These are phyloP conservation scores for Beauveria sp. DNA, from an alignment of 2,329 filamentous ascomycete genomes.

Conservation along the genomic window DNA sequence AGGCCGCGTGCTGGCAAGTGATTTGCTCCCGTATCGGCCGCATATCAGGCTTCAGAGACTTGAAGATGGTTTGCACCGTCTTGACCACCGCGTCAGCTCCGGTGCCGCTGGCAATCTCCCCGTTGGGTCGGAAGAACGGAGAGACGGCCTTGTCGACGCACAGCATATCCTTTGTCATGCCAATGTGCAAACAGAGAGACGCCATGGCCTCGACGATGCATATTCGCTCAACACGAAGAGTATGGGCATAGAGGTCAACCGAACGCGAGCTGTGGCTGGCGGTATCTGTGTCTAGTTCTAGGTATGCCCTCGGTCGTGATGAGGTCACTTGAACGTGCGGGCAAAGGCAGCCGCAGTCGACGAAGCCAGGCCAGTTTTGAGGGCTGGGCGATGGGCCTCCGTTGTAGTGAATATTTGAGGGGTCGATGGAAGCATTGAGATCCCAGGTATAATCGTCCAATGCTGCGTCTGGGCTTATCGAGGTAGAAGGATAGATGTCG, in stretches of 20 bases:
- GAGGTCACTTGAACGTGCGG: neutral
- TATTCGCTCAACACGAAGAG: slow-evolving; percentile 20
- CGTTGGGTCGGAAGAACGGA: slow-evolving; percentile 18
- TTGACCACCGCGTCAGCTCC: slow-evolving; percentile 7
- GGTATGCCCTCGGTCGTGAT: neutral
- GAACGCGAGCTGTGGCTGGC: neutral
- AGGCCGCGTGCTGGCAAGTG: slow-evolving; percentile 16
- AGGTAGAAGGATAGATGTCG: no score
- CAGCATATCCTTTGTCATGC: slow-evolving; percentile 18
- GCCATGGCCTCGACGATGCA: slow-evolving; percentile 19
- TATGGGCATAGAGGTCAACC: neutral
- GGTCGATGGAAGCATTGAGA: neutral
- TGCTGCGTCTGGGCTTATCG: no score
- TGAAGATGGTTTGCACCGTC: slow-evolving; percentile 18
- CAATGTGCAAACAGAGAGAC: slow-evolving; percentile 12
- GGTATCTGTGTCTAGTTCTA: neutral
- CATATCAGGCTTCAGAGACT: slow-evolving; percentile 18
- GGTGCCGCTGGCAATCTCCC: neutral
- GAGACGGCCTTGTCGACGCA: slow-evolving; percentile 20
- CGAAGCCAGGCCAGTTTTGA: neutral
- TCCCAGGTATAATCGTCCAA: no score
- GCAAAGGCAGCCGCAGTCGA: neutral
- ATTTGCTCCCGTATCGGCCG: slow-evolving; percentile 19
- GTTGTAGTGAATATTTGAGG: neutral
- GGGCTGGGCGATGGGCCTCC: neutral